Evolutionary conservation across 2,329 filamentous ascomycete species (phyloP).

Genomic region (Colletotrichum tanaceti): DNA sequence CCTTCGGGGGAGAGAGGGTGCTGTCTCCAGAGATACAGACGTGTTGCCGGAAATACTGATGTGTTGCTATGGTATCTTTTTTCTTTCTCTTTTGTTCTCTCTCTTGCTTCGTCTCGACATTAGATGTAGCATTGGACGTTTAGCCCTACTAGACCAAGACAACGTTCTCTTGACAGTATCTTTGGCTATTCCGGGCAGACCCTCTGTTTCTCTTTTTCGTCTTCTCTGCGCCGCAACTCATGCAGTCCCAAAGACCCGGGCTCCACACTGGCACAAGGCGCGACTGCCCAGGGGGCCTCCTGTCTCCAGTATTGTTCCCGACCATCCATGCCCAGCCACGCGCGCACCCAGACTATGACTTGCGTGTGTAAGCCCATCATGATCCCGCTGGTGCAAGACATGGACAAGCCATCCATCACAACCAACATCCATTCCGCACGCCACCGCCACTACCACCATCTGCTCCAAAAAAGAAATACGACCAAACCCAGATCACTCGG

Average conservation of each 20-base stretch:
- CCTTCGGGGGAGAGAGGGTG: too few relatives aligned
- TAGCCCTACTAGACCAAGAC: constrained; percentile 19
- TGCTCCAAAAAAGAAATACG: constrained; percentile 11
- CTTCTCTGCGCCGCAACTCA: not conserved
- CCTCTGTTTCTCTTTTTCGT: not conserved
- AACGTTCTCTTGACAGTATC: constrained; percentile 27
- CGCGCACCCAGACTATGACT: constrained; percentile 3
- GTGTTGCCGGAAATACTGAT: too few relatives aligned
- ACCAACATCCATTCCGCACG: not conserved
- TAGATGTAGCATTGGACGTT: constrained; percentile 34
- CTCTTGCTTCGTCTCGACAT: constrained; percentile 24
- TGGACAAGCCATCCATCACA: constrained; percentile 15
- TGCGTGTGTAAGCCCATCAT: not conserved
- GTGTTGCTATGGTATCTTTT: not conserved
- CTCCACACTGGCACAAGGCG: constrained; percentile 9
- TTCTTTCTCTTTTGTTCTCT: not conserved
- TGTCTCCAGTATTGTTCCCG: constrained; percentile 18
- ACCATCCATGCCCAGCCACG: constrained; percentile 1
- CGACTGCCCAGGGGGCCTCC: constrained; percentile 21
- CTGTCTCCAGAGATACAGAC: too few relatives aligned
- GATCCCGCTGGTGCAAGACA: constrained; percentile 24
- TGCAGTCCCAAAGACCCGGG: constrained; percentile 3
- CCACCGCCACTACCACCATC: constrained; percentile 2
- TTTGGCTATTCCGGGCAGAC: constrained; percentile 17
- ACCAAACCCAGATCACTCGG: constrained; percentile 19